Evolutionary conservation across 139 green algal genomes (phyloP).

Genomic region (Chlamydomonas sp.): DNA sequence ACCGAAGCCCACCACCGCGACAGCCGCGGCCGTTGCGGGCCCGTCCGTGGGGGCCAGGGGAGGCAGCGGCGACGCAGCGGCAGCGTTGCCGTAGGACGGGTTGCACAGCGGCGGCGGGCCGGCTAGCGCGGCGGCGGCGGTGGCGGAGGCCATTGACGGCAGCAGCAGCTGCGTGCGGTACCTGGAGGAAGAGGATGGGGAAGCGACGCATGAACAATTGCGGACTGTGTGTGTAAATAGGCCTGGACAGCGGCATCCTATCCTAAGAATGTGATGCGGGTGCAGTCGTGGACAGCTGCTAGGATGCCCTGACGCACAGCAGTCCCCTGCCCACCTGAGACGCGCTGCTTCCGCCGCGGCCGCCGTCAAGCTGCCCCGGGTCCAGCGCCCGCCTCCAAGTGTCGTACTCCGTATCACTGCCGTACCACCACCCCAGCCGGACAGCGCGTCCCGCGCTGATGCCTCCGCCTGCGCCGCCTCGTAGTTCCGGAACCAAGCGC

Average conservation of each 20-base stretch:
- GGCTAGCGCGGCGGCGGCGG: background rate
- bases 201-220: no score
- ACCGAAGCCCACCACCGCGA: slow-evolving; percentile 60
- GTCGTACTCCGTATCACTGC: background rate
- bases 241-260: no score
- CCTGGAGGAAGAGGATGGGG: background rate
- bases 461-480: no score
- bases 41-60: background rate
- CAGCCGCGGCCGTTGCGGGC: background rate
- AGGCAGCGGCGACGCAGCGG: background rate
- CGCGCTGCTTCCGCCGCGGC: no score
- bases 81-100: no score
- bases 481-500: no score
- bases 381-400: background rate
- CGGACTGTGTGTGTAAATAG: no score
- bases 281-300: no score
- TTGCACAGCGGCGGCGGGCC: background rate
- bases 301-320: no score
- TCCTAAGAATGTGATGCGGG: no score
- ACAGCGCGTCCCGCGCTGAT: no score
- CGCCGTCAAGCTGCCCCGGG: background rate
- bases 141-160: slow-evolving; percentile 10
- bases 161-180: slow-evolving; percentile 10
- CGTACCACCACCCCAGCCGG: no score
- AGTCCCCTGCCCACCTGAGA: background rate